These are phyloP conservation scores for Clarireedia homoeocarpa DNA, from an alignment of 2,329 filamentous ascomycete genomes.

Conservation along the genomic window DNA sequence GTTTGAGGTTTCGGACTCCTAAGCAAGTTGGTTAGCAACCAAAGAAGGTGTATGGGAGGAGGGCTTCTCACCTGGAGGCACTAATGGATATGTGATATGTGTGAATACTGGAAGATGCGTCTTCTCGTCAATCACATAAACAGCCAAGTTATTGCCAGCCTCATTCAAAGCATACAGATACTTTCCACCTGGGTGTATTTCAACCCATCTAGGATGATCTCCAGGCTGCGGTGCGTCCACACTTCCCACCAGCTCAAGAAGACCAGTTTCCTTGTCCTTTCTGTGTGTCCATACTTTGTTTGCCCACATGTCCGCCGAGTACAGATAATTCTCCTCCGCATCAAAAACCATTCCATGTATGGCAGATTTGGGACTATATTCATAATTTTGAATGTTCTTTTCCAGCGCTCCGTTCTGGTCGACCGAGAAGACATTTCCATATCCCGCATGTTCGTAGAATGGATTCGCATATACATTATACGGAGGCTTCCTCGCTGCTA, in stretches of 20 bases:
- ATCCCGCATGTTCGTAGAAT: constrained; percentile 80
- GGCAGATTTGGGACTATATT: constrained; percentile 60
- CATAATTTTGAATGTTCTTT: constrained; percentile 63
- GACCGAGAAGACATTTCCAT: constrained; percentile 68
- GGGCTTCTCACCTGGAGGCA: constrained; percentile 56
- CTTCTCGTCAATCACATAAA: constrained; percentile 69
- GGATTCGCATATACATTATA: constrained; percentile 84
- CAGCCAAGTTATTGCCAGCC: constrained; percentile 74
- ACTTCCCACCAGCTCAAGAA: constrained; percentile 61
- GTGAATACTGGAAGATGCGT: constrained; percentile 75
- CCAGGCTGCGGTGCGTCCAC: constrained; percentile 60
- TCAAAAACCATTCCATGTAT: constrained; percentile 82
- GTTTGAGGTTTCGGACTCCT: constrained; percentile 34
- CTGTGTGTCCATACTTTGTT: constrained; percentile 82
- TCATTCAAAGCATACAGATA: constrained; percentile 87
- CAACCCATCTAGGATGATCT: constrained; percentile 85
- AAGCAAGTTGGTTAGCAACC: constrained; percentile 1
- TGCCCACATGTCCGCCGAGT: constrained; percentile 69
- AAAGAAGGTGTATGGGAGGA: constrained; percentile 19
- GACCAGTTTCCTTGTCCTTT: constrained; percentile 53
- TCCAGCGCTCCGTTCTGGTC: constrained; percentile 48
- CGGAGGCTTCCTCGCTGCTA: constrained; percentile 69
- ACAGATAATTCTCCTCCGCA: constrained; percentile 63
- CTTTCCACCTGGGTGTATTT: constrained; percentile 68
- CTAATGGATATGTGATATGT: constrained; percentile 66